Conservation (phyloP, 495 filamentous ascomycete genomes). For the Tuber calosporum region DNA sequence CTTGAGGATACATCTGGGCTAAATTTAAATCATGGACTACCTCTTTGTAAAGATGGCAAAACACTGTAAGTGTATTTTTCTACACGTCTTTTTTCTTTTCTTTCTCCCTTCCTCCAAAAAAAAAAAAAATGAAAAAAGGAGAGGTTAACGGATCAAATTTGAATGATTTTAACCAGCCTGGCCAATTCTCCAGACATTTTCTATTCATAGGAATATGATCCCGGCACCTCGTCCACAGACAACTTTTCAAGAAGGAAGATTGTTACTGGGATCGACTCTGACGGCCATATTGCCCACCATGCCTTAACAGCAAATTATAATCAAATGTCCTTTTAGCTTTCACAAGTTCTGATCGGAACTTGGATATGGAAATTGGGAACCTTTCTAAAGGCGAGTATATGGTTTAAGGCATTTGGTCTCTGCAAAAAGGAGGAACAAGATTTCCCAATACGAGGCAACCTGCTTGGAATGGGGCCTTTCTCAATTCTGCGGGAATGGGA, state of each 20-base stretch:
- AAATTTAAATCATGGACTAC: conserved; percentile 62
- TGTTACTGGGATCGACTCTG: conserved; percentile 53
- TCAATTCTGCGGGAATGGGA: conserved; percentile 63
- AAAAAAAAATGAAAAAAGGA: too few species aligned
- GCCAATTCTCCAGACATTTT: conserved; percentile 54
- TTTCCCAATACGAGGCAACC: conserved; percentile 49
- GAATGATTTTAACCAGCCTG: conserved; percentile 11
- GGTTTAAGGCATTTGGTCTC: conserved; percentile 62
- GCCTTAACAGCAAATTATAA: conserved; percentile 46
- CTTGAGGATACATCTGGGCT: not conserved
- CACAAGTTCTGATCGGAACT: conserved; percentile 55
- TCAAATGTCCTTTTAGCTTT: conserved; percentile 52
- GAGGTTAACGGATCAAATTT: not conserved
- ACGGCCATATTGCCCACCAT: conserved; percentile 56
- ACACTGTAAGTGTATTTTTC: conserved; percentile 48
- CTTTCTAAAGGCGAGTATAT: conserved; percentile 53
- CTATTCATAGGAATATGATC: conserved; percentile 57
- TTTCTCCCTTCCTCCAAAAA: too few species aligned
- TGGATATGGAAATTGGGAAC: conserved; percentile 50
- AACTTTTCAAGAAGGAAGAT: conserved; percentile 46
- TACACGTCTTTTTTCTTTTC: not conserved
- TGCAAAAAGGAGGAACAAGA: conserved; percentile 43
- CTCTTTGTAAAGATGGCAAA: conserved; percentile 54
- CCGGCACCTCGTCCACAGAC: conserved; percentile 43
- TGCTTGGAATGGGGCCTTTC: conserved; percentile 65